Percentiles rank a stretch among this genome's conserved stretches.
Conservation (phyloP, 1,139 yeast species). For the Scheffersomyces lignicola region DNA sequence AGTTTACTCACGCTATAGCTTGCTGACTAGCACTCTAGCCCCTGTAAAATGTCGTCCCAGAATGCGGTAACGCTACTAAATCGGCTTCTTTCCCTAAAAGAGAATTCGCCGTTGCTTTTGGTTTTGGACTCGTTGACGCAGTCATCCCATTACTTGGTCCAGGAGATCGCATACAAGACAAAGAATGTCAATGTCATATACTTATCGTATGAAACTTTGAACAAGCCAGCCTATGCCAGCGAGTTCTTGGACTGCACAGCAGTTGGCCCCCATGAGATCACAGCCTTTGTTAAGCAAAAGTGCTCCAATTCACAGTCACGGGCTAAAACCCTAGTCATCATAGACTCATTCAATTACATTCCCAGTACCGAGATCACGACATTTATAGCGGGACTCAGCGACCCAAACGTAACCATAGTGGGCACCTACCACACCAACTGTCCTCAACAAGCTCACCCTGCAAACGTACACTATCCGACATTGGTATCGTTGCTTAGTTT, state of each 20-base stretch:
- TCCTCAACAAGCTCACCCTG: conserved; percentile 26
- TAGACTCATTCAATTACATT: conserved; percentile 72
- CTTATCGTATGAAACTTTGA: conserved; percentile 64
- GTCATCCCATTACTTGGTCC: conserved; percentile 54
- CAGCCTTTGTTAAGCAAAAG: conserved; percentile 4
- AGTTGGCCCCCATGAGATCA: conserved; percentile 2
- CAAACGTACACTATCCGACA: conserved; percentile 48
- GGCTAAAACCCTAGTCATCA: conserved; percentile 41
- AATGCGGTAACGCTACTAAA: conserved; percentile 59
- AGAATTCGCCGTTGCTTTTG: conserved; percentile 69
- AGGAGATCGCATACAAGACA: conserved; percentile 53
- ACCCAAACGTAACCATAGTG: conserved; percentile 53
- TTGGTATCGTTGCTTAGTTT: conserved; percentile 52
- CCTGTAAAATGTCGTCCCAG: conserved; percentile 39
- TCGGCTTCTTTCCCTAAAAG: conserved; percentile 67
- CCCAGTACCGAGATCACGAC: conserved; percentile 45
- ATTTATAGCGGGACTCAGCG: conserved; percentile 56
- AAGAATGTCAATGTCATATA: conserved; percentile 35
- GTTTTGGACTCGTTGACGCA: conserved; percentile 71
- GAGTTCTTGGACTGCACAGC: conserved; percentile 51
- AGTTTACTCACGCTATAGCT: no score
- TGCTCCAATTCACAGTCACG: conserved; percentile 6
- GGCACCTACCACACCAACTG: conserved; percentile 62
- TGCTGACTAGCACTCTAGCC: no score
- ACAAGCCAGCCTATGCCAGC: conserved; percentile 49